A percentile compares a stretch with the other conserved stretches of the same genome.
phyloP scores from a whole-genome alignment of 164 flowering plant genomes.

The Vitis cinerea region DNA sequence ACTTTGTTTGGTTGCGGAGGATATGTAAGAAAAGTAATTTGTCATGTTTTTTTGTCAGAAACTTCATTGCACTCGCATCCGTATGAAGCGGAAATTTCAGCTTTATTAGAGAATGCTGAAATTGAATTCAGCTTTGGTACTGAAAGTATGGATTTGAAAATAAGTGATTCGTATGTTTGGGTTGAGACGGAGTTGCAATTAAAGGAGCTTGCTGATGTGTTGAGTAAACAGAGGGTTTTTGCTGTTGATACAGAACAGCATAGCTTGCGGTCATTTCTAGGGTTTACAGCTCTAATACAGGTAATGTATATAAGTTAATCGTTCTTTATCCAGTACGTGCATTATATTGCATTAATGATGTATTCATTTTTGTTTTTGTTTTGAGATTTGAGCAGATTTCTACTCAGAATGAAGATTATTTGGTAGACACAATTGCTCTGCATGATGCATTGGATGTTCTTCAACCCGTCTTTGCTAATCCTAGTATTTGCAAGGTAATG shows the following conservation, averaged over 20 bases:
- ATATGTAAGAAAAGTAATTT: background rate
- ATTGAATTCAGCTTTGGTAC: conserved; percentile 17
- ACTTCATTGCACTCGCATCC: conserved; percentile 39
- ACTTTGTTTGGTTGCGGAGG: background rate
- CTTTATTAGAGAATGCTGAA: conserved; percentile 32
- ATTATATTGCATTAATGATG: background rate
- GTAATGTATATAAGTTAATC: conserved; percentile 18
- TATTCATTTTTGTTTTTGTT: background rate
- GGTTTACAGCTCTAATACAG: conserved; percentile 90
- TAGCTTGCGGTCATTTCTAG: conserved; percentile 77
- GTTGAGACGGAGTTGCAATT: conserved; percentile 60
- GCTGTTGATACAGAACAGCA: conserved; percentile 97
- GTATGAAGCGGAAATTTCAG: conserved; percentile 42
- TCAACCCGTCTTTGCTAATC: conserved; percentile 71
- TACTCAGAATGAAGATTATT: conserved; percentile 68
- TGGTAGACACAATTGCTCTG: conserved; percentile 79
- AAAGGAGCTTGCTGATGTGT: conserved; percentile 49
- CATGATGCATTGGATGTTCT: conserved; percentile 81
- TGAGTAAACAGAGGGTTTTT: conserved; percentile 63
- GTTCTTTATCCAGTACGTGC: background rate
- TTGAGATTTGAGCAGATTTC: conserved; percentile 55
- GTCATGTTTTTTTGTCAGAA: conserved; percentile 2
- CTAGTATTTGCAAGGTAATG: conserved; percentile 76
- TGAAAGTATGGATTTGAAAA: conserved; percentile 19
- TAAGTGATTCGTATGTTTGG: conserved; percentile 60